A percentile compares a stretch with the other conserved stretches of the same genome.
Conservation (phyloP, 2,329 filamentous ascomycete species). For the Stemphylium lycopersici region DNA sequence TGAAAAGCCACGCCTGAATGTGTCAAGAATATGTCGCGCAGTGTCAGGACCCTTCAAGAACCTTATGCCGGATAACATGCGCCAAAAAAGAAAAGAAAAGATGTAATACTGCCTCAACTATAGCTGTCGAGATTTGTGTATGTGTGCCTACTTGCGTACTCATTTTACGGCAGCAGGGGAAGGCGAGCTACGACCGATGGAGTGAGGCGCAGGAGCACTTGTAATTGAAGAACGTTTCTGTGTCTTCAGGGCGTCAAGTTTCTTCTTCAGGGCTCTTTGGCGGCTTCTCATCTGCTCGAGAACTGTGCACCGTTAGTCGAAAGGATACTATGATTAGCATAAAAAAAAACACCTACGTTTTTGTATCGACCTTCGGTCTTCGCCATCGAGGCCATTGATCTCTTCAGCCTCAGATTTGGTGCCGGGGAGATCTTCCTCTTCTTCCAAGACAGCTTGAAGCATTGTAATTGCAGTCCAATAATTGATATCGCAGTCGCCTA, state of each 20-base stretch:
- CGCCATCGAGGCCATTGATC: constrained; percentile 64
- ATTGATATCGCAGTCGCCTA: constrained; percentile 85
- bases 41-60: not conserved
- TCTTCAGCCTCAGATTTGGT: constrained; percentile 56
- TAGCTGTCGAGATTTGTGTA: not conserved
- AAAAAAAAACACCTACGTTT: constrained; percentile 64
- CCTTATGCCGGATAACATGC: not conserved
- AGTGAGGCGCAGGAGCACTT: constrained; percentile 37
- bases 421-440: constrained; percentile 66
- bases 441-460: constrained; percentile 92
- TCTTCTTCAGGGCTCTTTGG: constrained; percentile 53
- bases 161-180: constrained; percentile 31
- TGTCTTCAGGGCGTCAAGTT: constrained; percentile 51
- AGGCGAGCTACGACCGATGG: constrained; percentile 40
- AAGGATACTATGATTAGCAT: not conserved
- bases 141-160: not conserved
- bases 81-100: not conserved
- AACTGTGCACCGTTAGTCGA: constrained; percentile 47
- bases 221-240: constrained; percentile 46
- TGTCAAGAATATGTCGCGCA: not conserved
- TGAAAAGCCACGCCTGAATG: not conserved
- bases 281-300: constrained; percentile 54
- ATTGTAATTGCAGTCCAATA: constrained; percentile 93
- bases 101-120: constrained; percentile 2
- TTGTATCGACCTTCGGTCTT: constrained; percentile 74